Evolutionary conservation across 2,329 filamentous ascomycete genomes (phyloP), one percentile per base, ranked within the genome.

Genomic region (Alternaria gansuensis): DNA sequence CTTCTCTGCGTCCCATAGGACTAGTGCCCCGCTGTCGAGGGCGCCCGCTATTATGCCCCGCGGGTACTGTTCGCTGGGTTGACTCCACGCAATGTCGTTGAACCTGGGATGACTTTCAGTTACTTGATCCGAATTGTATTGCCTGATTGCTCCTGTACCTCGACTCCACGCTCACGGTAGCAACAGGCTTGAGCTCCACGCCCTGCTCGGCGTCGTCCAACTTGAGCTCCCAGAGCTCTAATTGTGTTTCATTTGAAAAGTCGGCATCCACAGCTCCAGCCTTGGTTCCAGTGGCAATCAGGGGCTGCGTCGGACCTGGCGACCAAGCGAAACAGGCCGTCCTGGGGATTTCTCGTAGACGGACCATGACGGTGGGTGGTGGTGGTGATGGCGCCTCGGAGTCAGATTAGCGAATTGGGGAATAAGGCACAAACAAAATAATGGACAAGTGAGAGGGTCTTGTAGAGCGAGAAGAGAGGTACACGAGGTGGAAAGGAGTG

Each of bases 251-350:
- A 78, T 95, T 95, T 28, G 95, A 98, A 81, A 99, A 99, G 79
- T 98, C 93, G 70, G 92, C 93, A 80, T 96, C 93, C 40, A 99
- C 93, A 71, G 95, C 95, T 64, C 95, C 95, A 62, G 95, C 93
- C 70, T 93, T 89, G 45, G 95, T 99, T 71, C 95, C 95, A 28
- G 95, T 99, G 60, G 92, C 94, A 65, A 99, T 84, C 69, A 96
- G 84, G 70, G 94, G 93, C 69, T 89, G 87, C 37, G 87, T 85
- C 50, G 91, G 82, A 70, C 89, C 91, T 26, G 93, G 90, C 69
- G 92, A 97, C 94, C 95, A 99, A 75, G 95, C 92, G 79, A 99
- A 99, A 73, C 94, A 91, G 79, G 94, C 95, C 74, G 95, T 99
- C 81, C 95, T 88, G 78, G 93, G 91, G 76, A 99, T 96, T 84